These are phyloP conservation scores for Adansonia rubrostipa DNA, from an alignment of 441 rosid genomes.

Conservation along the genomic window DNA sequence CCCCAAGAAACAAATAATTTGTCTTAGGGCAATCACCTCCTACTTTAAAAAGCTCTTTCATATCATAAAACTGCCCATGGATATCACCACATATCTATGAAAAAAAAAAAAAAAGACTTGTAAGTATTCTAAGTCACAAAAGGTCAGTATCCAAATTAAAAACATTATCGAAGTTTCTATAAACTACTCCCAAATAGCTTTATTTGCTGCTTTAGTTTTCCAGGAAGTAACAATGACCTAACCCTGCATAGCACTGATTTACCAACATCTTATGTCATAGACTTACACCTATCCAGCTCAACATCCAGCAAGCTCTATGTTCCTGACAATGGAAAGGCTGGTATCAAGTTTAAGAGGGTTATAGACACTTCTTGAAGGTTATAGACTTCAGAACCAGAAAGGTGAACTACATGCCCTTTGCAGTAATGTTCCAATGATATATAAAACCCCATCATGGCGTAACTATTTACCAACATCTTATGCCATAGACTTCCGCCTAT, in stretches of 20 bases:
- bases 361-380: not conserved
- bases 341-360: not conserved
- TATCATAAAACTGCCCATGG: slow-evolving; percentile 92
- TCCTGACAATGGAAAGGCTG: not conserved
- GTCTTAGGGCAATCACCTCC: slow-evolving; percentile 95
- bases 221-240: not conserved
- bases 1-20: slow-evolving; percentile 91
- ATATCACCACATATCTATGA: slow-evolving; percentile 88
- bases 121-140: slow-evolving; percentile 14
- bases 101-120: slow-evolving; percentile 10
- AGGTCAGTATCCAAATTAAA: not conserved
- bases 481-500: not conserved
- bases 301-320: not conserved
- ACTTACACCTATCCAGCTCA: not conserved
- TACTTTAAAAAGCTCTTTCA: slow-evolving; percentile 94
- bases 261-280: not conserved
- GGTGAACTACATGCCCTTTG: not conserved
- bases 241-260: not conserved
- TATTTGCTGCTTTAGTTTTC: not conserved
- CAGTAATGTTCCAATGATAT: not conserved
- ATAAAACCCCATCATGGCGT: not conserved
- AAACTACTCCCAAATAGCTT: not conserved
- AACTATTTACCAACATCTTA: not conserved
- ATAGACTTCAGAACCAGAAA: not conserved
- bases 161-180: not conserved